Base-by-base conservation (phyloP, 768 basidiomycete species). In the Phanerochaete carnosa region DNA sequence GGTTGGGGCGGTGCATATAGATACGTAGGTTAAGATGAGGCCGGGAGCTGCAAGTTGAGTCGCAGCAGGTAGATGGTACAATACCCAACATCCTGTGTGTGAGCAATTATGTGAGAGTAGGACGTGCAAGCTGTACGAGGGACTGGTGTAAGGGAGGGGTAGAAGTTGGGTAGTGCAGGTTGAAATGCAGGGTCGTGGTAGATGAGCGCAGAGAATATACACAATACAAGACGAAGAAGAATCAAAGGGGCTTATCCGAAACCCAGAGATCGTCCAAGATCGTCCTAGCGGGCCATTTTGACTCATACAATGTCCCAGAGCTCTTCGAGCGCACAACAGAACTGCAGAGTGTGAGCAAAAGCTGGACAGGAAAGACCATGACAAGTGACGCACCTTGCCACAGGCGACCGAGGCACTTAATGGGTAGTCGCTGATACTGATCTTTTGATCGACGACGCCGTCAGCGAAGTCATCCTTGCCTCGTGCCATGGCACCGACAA, bases 401-500 rank as follows among this genome's bases (percentile, higher is more conserved):
- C 96, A 98, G 22, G 96, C 95, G 28, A 98, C 95, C 55, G 89
- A 88, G 26, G 95, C 95, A 68, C 93, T 95, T 51, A 97, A 76
- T 2, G 93, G 84, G 75, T 95, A 99, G 67, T 97, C 88, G 68
- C 92, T 95, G 74, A 99, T 94, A 63, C 92, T 87, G 67, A 98
- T 94, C 78, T 99, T 99, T 75, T 96, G 88, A 70, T 99, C 97
- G 0, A 98, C 91, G 65, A 91, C 79, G 25, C 84, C 89, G 74
- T 99, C 97, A 15, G 97, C 97, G 77, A 99, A 99, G 76, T 96
- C 93, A 66, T 99, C 97, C 54, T 84, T 87, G 12, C 96, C 96
- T 60, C 96, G 82, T 6, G 96, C 96, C 96, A 99, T 99, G 23
- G 96, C 97, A 52, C 96, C 96, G 58, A 99, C 95, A 67, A 98